Evolutionary conservation across 2,329 filamentous ascomycete genomes (phyloP), one percentile per base, ranked within the genome.

Genomic region (Arthroderma sp.): DNA sequence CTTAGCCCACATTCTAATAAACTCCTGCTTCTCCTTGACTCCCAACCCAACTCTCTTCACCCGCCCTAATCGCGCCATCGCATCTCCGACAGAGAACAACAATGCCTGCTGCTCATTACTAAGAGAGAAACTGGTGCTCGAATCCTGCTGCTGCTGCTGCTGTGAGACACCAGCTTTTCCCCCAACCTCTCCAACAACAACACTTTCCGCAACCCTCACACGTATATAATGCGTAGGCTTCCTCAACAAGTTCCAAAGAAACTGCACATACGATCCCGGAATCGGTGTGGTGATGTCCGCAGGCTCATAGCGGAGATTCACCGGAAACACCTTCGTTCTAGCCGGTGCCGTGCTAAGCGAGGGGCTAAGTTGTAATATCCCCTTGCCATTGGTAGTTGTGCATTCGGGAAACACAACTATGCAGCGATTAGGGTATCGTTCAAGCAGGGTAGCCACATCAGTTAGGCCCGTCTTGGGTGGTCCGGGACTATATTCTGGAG

Each of bases 321-420:
- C 75, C 1, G 91, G 88, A 66, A 93, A 96, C 53, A 98, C 86
- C 58, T 81, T 83, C 6, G 80, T 80, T 44, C 74, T 70, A 4
- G 76, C 61, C 0, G 81, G 77, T 0, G 77, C 77, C 10, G 78
- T 74, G 2, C 91, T 69, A 1, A 98, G 71, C 42, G 80, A 82
- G 0, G 83, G 86, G 49, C 83, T 86, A 45, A 94, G 77, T 1
- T 86, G 84, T 8, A 98, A 66, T 50, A 96, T 88, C 4, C 83
- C 91, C 53, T 85, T 82, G 50, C 89, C 89, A 59, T 98, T 98
- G 38, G 86, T 94, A 1, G 91, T 94, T 4, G 83, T 91, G 64
- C 83, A 89, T 66, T 98, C 91, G 8, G 91, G 89, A 61, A 96
- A 95, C 1, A 94, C 78, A 50, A 82, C 86, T 50, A 96, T 76